Evolutionary conservation across 2,329 filamentous ascomycete species (phyloP).

Genomic region (Tetracladium maxilliforme): DNA sequence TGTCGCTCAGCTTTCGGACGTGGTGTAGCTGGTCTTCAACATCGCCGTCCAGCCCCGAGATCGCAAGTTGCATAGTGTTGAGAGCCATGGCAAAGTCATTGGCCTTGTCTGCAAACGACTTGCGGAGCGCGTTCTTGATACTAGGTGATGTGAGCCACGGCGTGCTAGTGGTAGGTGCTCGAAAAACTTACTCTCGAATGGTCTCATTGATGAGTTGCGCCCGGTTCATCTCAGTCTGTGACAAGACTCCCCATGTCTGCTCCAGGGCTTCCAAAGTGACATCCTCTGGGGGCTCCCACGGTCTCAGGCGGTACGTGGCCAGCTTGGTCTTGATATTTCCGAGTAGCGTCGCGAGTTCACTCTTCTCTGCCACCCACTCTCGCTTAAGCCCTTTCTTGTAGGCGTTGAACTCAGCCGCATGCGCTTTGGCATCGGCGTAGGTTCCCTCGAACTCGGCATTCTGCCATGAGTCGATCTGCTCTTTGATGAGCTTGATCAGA

Average conservation of each 20-base stretch:
- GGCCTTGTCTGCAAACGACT: conserved; percentile 91
- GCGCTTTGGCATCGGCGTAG: conserved; percentile 81
- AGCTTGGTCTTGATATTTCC: conserved; percentile 99
- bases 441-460: conserved; percentile 76
- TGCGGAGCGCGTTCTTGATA: conserved; percentile 90
- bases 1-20: conserved; percentile 72
- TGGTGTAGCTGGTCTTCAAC: conserved; percentile 89
- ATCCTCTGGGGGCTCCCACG: conserved; percentile 80
- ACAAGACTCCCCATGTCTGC: conserved; percentile 63
- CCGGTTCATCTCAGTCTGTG: conserved; percentile 72
- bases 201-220: conserved; percentile 96
- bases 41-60: conserved; percentile 93
- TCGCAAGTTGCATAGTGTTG: conserved; percentile 86
- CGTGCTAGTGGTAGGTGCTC: conserved; percentile 2
- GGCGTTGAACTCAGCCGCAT: conserved; percentile 65
- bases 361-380: conserved; percentile 95
- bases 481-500: conserved; percentile 58
- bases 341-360: conserved; percentile 78
- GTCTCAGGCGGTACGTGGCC: conserved; percentile 79
- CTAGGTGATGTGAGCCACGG: conserved; percentile 24
- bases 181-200: conserved; percentile 63
- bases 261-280: conserved; percentile 74
- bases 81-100: conserved; percentile 95
- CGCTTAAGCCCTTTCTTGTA: conserved; percentile 89
- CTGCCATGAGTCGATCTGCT: conserved; percentile 64